Conservation (phyloP, 129 eudicot genomes). For the Calendula officinalis region DNA sequence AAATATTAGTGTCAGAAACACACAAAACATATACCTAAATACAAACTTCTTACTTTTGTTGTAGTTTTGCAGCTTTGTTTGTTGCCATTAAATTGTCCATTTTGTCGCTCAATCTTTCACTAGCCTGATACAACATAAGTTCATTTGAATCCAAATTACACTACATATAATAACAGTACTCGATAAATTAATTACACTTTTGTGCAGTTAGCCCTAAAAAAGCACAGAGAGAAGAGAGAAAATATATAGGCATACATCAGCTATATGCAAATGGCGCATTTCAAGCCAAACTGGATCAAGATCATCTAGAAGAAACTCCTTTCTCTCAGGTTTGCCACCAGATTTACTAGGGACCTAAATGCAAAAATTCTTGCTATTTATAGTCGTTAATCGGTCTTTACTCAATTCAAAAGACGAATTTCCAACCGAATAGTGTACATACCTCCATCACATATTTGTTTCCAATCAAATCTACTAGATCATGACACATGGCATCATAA, state of each 20-base stretch:
- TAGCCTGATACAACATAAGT: constrained; percentile 62
- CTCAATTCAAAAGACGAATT: background rate
- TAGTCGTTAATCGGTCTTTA: constrained; percentile 12
- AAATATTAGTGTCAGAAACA: constrained; percentile 19
- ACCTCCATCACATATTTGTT: constrained; percentile 91
- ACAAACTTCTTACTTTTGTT: constrained; percentile 68
- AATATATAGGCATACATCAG: constrained; percentile 59
- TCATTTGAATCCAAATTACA: no score
- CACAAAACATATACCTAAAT: background rate
- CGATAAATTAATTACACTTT: no score
- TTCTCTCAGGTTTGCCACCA: constrained; percentile 83
- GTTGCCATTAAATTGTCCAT: constrained; percentile 73
- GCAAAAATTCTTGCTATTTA: constrained; percentile 16
- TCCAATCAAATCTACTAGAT: constrained; percentile 85
- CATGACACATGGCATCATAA: constrained; percentile 99
- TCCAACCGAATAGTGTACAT: constrained; percentile 1
- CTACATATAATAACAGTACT: constrained; percentile 7
- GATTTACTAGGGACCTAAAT: constrained; percentile 75
- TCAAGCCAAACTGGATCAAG: constrained; percentile 94
- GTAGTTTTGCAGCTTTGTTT: constrained; percentile 93
- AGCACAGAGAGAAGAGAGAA: background rate
- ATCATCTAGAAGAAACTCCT: constrained; percentile 78
- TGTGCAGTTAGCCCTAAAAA: no score
- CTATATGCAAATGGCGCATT: constrained; percentile 88
- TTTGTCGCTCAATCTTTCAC: constrained; percentile 78